phyloP scores from a whole-genome alignment of 805 yeast species.

The Candida caryicola region DNA sequence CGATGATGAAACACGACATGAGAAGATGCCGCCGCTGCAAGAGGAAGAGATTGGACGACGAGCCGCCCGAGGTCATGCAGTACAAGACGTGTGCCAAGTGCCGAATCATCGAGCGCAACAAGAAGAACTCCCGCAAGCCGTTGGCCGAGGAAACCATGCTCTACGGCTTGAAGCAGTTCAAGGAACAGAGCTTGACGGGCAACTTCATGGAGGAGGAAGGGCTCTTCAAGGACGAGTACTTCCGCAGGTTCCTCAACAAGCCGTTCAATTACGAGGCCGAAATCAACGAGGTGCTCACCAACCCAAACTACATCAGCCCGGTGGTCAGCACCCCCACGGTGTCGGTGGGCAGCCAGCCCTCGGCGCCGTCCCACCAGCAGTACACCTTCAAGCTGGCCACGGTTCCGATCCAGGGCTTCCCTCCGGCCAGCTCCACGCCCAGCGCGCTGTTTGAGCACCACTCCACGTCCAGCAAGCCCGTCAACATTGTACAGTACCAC shows the following conservation, averaged over 20 bases:
- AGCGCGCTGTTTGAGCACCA: background rate
- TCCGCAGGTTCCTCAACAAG: slow-evolving; percentile 14
- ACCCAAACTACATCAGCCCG: slow-evolving; percentile 11
- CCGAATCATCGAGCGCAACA: slow-evolving; percentile 49
- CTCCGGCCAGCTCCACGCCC: background rate
- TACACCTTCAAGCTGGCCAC: slow-evolving; percentile 9
- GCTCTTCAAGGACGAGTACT: slow-evolving; percentile 20
- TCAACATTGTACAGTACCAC: background rate
- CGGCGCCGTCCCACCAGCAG: slow-evolving; percentile 13
- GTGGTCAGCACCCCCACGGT: slow-evolving; percentile 3
- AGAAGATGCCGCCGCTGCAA: slow-evolving; percentile 57
- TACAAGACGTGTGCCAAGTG: slow-evolving; percentile 60
- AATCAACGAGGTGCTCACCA: slow-evolving; percentile 10
- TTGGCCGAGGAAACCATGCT: slow-evolving; percentile 47
- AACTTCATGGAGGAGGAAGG: slow-evolving; percentile 33
- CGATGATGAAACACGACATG: slow-evolving; percentile 16
- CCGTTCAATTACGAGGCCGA: slow-evolving; percentile 15
- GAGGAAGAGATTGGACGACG: slow-evolving; percentile 52
- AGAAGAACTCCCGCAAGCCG: slow-evolving; percentile 44
- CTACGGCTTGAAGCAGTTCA: slow-evolving; percentile 44
- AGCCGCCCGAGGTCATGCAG: slow-evolving; percentile 54
- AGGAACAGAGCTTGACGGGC: slow-evolving; percentile 32
- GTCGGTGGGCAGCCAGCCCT: slow-evolving; percentile 11
- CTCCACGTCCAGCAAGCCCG: background rate
- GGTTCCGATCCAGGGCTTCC: slow-evolving; percentile 5